A percentile compares a stretch with the other conserved stretches of the same genome.
phyloP scores from a whole-genome alignment of 1,284 basidiomycete species.

The Austroboletus niveus region DNA sequence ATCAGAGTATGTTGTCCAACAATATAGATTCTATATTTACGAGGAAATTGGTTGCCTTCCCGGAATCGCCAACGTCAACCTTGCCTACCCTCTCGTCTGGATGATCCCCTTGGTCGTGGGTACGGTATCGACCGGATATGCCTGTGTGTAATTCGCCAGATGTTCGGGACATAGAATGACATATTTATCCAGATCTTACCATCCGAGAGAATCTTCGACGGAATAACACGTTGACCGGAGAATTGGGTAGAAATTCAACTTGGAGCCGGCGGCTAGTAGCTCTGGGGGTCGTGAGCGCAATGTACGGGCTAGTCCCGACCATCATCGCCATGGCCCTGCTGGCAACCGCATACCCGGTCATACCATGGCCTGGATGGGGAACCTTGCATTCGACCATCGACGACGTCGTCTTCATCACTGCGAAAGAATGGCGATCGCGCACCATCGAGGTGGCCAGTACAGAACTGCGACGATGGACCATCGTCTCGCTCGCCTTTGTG shows the following conservation, averaged over 20 bases:
- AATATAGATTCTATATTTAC: conserved; percentile 40
- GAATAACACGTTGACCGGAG: neutral
- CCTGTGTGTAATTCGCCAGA: conserved; percentile 10
- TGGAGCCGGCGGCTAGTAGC: conserved; percentile 17
- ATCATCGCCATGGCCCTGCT: conserved; percentile 12
- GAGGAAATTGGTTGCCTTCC: conserved; percentile 40
- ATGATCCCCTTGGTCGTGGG: conserved; percentile 38
- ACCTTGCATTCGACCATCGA: conserved; percentile 16
- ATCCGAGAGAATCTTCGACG: conserved; percentile 6
- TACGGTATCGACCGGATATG: conserved; percentile 24
- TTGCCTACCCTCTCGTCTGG: conserved; percentile 35
- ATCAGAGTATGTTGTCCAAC: conserved; percentile 40
- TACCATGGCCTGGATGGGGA: conserved; percentile 25
- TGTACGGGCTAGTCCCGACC: conserved; percentile 20
- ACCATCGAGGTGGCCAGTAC: neutral
- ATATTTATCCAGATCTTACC: conserved; percentile 9
- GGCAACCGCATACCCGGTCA: conserved; percentile 10
- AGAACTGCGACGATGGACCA: conserved; percentile 25
- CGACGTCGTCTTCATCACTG: conserved; percentile 8
- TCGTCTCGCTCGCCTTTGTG: conserved; percentile 13
- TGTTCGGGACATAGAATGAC: neutral
- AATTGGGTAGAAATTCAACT: neutral
- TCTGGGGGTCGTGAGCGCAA: conserved; percentile 9
- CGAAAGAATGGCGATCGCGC: conserved; percentile 12
- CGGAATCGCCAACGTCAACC: conserved; percentile 28